These are phyloP conservation scores for Crotalaria pallida DNA, from an alignment of 306 rosid species.

Conservation along the genomic window DNA sequence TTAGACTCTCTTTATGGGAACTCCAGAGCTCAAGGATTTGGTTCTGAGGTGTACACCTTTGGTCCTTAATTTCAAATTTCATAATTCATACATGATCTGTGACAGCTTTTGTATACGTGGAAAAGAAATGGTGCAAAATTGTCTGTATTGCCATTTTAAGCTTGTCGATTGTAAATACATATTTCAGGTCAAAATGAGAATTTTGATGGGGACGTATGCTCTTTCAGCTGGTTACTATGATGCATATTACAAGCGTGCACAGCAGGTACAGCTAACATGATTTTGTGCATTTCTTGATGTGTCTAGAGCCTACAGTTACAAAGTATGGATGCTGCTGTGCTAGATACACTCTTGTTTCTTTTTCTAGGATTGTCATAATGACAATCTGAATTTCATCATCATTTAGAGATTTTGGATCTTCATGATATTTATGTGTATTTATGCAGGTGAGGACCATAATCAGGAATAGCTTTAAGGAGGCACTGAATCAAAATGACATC, in stretches of 20 bases:
- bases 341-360: not conserved
- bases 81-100: not conserved
- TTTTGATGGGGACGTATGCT: slow-evolving; percentile 89
- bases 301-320: not conserved
- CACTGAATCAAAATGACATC: slow-evolving; percentile 75
- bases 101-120: slow-evolving; percentile 3
- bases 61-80: slow-evolving; percentile 10
- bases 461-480: slow-evolving; percentile 77
- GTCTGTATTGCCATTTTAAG: not conserved
- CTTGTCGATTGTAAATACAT: not conserved
- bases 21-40: slow-evolving; percentile 88
- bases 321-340: not conserved
- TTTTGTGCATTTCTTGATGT: not conserved
- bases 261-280: slow-evolving; percentile 58
- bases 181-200: slow-evolving; percentile 94
- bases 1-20: slow-evolving; percentile 64
- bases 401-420: not conserved
- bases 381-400: slow-evolving; percentile 5
- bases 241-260: slow-evolving; percentile 97
- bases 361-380: not conserved
- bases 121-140: slow-evolving; percentile 4
- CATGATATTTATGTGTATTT: slow-evolving; percentile 24
- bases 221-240: slow-evolving; percentile 99
- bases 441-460: slow-evolving; percentile 91
- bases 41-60: slow-evolving; percentile 67